Conservation (phyloP, 1,284 basidiomycete species). For the Rhizopogon parksii region DNA sequence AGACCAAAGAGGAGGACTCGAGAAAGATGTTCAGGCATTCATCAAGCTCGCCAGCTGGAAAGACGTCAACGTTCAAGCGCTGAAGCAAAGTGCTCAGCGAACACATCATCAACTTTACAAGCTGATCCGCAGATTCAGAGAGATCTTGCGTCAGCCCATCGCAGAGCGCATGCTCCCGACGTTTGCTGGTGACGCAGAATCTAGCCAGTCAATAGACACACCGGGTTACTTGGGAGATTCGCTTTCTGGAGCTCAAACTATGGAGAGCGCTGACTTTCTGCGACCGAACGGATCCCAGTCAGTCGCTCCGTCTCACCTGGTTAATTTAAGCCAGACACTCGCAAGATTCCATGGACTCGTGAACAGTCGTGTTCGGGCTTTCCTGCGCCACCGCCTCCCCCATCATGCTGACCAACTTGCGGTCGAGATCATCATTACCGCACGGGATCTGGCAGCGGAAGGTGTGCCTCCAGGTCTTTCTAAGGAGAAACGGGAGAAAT, state of each 20-base stretch:
- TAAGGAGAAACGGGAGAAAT: constrained; percentile 63
- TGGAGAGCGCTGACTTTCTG: not conserved
- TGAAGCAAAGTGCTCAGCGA: constrained; percentile 86
- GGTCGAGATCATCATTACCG: constrained; percentile 67
- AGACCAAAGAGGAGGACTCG: constrained; percentile 58
- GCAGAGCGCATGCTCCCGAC: constrained; percentile 34
- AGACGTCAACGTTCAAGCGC: constrained; percentile 92
- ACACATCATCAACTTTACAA: constrained; percentile 93
- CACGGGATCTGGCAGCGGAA: constrained; percentile 55
- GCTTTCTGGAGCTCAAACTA: constrained; percentile 2
- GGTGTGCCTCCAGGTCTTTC: constrained; percentile 40
- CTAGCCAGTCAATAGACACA: constrained; percentile 11
- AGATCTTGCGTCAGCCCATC: constrained; percentile 75
- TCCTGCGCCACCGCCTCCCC: constrained; percentile 35
- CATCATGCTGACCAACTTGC: constrained; percentile 57
- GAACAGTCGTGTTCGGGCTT: constrained; percentile 33
- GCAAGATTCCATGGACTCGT: constrained; percentile 42
- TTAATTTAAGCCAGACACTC: constrained; percentile 39
- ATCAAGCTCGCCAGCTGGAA: constrained; percentile 98
- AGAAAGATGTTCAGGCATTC: constrained; percentile 79
- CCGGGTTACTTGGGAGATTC: constrained; percentile 11
- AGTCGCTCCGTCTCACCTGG: constrained; percentile 17
- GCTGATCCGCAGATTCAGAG: constrained; percentile 88
- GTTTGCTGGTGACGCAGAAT: constrained; percentile 34
- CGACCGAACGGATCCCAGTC: constrained; percentile 1